These are phyloP conservation scores for Termitomyces titanicus DNA, from an alignment of 768 basidiomycete species.

Conservation along the genomic window DNA sequence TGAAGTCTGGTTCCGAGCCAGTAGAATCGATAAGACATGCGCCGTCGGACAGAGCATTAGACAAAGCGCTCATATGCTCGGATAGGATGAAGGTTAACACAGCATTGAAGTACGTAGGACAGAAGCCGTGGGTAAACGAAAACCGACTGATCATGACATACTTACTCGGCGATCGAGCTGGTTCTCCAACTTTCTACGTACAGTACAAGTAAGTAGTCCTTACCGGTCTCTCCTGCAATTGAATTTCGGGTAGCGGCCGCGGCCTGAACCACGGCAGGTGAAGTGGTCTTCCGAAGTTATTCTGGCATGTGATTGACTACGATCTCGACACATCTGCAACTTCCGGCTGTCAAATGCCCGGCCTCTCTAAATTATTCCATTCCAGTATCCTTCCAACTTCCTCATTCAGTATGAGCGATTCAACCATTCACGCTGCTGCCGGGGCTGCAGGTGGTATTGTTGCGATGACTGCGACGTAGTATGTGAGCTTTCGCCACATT, in stretches of 20 bases:
- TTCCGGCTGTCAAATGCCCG: slow-evolving; percentile 1
- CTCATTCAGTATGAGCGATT: slow-evolving; percentile 56
- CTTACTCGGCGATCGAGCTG: not conserved
- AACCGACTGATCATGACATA: no score
- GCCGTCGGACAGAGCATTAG: slow-evolving; percentile 31
- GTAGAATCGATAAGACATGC: slow-evolving; percentile 33
- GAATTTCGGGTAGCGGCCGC: no score
- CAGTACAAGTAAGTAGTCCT: no score
- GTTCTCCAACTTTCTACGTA: not conserved
- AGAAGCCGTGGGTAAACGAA: no score
- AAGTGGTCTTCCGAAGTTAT: slow-evolving; percentile 2
- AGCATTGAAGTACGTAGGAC: not conserved
- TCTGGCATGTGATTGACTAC: slow-evolving; percentile 12
- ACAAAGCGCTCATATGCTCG: slow-evolving; percentile 17
- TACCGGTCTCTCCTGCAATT: no score
- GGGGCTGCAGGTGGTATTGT: slow-evolving; percentile 88
- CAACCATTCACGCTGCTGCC: slow-evolving; percentile 80
- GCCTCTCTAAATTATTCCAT: not conserved
- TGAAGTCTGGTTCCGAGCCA: slow-evolving; percentile 26
- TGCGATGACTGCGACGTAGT: slow-evolving; percentile 92
- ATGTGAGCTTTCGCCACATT: slow-evolving; percentile 32
- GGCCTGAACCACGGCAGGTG: no score
- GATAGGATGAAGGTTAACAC: not conserved
- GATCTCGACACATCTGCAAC: slow-evolving; percentile 2
- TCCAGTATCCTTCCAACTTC: not conserved